Evolutionary conservation across 345 rosid species (phyloP), one percentile per base, ranked within the genome.

Genomic region (Pelargonium nanum): DNA sequence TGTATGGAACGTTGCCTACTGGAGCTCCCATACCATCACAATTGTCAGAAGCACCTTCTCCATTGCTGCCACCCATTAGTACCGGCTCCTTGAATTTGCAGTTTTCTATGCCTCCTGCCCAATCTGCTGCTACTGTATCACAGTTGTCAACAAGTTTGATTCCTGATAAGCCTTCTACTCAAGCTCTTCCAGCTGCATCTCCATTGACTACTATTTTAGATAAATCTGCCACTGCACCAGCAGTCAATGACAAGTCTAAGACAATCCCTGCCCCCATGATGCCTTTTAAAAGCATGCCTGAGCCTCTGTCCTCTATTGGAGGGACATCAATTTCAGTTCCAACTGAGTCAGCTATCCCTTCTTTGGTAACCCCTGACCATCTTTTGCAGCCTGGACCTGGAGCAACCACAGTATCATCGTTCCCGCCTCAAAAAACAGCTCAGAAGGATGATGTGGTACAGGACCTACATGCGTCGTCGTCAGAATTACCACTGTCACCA

Each of bases 381-480:
- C 58, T 62, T 50, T 57, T 62, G 26, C 59, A 52, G 62, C 19
- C 59, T 51, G 59, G 58, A 24, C 19, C 59, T 51, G 59, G 58
- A 24, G 25, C 48, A 9, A 57, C 52, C 1, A 22, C 40, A 23
- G 22, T 59, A 22, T 26, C 62, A 26, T 68, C 57, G n/a, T 52
- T 58, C 24, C 67, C n/a, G 23, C 45, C 62, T 48, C 21, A 26
- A 20, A 53, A 68, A 57, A 50, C 66, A 17, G 52, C 66, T 57
- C 72, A 68, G 44, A 62, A 51, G 59, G 67, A 68, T 54, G 67
- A 68, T 62, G 58, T 62, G 53, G 63, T 68, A 22, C 63, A 68
- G 51, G 48, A 40, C 48, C 48, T 40, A 40, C 48, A 8, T 40
- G 53, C 63, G 50, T 52, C 63, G 19, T 22, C 60, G 25, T 45